Evolutionary conservation across 345 rosid genomes (phyloP), one percentile per base, ranked within the genome.

Genomic region (Eucalyptus marginata): DNA sequence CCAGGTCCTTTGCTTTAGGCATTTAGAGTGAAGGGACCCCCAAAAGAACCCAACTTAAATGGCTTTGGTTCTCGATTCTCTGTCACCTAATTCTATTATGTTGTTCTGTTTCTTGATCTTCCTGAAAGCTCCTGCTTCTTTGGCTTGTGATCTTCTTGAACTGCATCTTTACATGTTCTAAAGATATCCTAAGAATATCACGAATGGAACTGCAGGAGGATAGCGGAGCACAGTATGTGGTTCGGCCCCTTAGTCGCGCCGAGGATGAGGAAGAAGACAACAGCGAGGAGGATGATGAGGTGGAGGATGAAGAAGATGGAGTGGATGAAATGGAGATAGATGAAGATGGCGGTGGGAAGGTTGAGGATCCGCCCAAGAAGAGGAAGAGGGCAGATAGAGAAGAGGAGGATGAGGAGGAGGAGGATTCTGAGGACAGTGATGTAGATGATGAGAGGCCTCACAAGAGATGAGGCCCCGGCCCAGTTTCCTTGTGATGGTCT

Each of bases 191-290:
- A 7, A 31, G n/a, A 59, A 54, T 52, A 25, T 33, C 43, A 33
- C 33, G n/a, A 25, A n/a, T 25, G 31, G 50, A 56, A 54, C 3
- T 86, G 79, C 51, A 95, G 98, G 96, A 93, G 92, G 98, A 95
- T 90, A 86, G 93, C 89, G 97, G 97, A 51, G 95, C 96, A 5
- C 97, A 97, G 87, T 97, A 94, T 87, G 91, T 96, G 36, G 95
- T 96, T 44, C 93, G 91, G 88, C 96, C 98, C n/a, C 94, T 95
- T 12, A 95, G 88, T 85, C 89, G 89, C 7, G 93, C 96, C 13
- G 98, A 95, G 88, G 99, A 95, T 8, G 98, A 97, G 90, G 98
- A 46, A 6, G 56, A 96, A 89, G 96, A 96, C 40, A 96, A 95
- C 16, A 94, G 96, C 90, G 98, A 93, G 59, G 93, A 93, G 29